Percentiles rank a stretch among this genome's conserved stretches.
Evolutionary conservation across 2,329 filamentous ascomycete species (phyloP).

Genomic region (Tolypocladium tundrense): DNA sequence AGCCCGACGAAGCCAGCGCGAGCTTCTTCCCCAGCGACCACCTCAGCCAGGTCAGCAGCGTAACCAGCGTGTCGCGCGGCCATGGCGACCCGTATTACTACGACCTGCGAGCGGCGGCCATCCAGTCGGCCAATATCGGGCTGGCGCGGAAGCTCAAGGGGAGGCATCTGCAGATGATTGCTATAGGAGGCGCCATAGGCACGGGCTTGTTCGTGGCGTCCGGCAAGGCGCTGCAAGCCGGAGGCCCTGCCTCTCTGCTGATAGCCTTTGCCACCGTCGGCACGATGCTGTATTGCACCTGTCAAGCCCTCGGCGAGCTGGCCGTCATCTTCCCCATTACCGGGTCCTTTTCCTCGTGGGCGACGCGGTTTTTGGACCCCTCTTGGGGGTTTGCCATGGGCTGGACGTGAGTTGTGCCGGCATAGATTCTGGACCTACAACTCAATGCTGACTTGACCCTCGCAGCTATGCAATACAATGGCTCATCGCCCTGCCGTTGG

Average conservation of each 20-base stretch:
- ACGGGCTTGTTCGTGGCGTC: slow-evolving; percentile 84
- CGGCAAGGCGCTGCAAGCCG: slow-evolving; percentile 58
- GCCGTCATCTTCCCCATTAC: slow-evolving; percentile 88
- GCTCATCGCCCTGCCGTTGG: slow-evolving; percentile 72
- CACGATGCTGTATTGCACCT: slow-evolving; percentile 81
- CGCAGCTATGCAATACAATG: slow-evolving; percentile 74
- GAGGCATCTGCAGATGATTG: slow-evolving; percentile 93
- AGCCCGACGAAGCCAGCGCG: slow-evolving; percentile 41
- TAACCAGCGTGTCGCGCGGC: not conserved
- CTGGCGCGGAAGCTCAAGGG: slow-evolving; percentile 70
- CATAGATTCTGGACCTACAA: no score
- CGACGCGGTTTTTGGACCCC: slow-evolving; percentile 83
- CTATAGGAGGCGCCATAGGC: slow-evolving; percentile 86
- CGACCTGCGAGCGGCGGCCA: slow-evolving; percentile 46
- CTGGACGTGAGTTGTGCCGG: slow-evolving; percentile 58
- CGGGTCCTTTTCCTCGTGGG: slow-evolving; percentile 85
- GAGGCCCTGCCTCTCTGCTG: slow-evolving; percentile 68
- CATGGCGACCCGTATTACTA: slow-evolving; percentile 36
- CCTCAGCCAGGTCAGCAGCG: slow-evolving; percentile 22
- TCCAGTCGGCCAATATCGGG: slow-evolving; percentile 66
- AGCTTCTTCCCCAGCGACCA: slow-evolving; percentile 36
- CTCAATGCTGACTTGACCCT: not conserved
- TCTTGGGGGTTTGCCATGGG: slow-evolving; percentile 95
- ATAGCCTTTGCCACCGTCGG: slow-evolving; percentile 74
- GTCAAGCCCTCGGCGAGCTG: slow-evolving; percentile 85